Conservation (phyloP, 169 alveolate genomes). For the Plasmodium inui region DNA sequence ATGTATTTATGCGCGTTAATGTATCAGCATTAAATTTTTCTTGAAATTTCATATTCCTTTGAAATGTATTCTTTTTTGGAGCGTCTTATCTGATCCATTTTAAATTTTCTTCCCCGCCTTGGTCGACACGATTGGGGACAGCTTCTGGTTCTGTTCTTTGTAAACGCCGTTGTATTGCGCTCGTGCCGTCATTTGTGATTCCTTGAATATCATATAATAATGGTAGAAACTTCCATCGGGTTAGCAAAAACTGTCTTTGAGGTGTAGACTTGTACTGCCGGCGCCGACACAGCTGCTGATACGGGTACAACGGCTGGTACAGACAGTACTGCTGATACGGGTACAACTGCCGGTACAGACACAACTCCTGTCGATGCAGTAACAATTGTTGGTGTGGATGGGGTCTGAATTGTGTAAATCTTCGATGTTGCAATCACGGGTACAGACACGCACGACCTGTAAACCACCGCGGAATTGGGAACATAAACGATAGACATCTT, state of each 20-base stretch:
- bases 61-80: background rate
- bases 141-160: background rate
- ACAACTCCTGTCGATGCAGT: background rate
- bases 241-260: conserved; percentile 22
- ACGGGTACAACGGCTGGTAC: conserved; percentile 9
- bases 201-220: conserved; percentile 27
- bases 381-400: conserved; percentile 16
- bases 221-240: conserved; percentile 24
- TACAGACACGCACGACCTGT: conserved; percentile 50
- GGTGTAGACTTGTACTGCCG: conserved; percentile 8
- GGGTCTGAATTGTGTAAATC: conserved; percentile 18
- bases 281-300: conserved; percentile 29
- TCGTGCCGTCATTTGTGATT: background rate
- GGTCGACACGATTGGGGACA: background rate
- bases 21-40: background rate
- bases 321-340: background rate
- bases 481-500: conserved; percentile 61
- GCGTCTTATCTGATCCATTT: background rate
- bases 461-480: conserved; percentile 16
- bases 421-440: conserved; percentile 26
- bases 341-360: background rate
- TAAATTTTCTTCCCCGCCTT: background rate
- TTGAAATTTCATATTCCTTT: background rate
- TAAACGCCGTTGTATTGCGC: background rate
- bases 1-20: background rate